These are phyloP conservation scores for Phragmites australis DNA, from an alignment of 176 grass and related monocot genomes.

Conservation along the genomic window DNA sequence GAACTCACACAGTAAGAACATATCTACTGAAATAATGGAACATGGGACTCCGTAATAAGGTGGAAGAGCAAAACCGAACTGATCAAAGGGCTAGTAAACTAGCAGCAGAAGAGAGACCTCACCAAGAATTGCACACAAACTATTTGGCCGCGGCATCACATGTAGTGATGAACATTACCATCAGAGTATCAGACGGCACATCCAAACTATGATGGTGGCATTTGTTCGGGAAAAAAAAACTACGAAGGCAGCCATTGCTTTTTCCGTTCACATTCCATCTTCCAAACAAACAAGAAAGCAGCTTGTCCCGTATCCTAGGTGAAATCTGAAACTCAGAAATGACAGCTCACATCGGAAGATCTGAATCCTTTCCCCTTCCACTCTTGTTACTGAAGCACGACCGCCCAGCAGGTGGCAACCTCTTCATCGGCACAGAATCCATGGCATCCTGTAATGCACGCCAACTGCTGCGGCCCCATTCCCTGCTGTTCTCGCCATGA, in stretches of 20 bases:
- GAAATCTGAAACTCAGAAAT: constrained; percentile 20
- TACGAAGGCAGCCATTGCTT: no score
- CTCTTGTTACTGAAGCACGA: constrained; percentile 54
- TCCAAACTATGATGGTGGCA: constrained; percentile 26
- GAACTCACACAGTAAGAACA: constrained; percentile 24
- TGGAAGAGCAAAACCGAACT: constrained; percentile 4
- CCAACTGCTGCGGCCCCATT: constrained; percentile 16
- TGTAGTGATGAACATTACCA: constrained; percentile 25
- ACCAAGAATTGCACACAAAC: constrained; percentile 25
- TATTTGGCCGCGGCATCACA: constrained; percentile 31
- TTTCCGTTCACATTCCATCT: constrained; percentile 19
- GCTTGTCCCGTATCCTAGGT: constrained; percentile 37
- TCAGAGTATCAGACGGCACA: constrained; percentile 18
- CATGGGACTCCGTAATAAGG: neutral
- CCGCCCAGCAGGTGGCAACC: constrained; percentile 57
- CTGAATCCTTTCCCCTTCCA: constrained; percentile 45
- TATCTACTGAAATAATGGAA: constrained; percentile 12
- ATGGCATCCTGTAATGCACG: constrained; percentile 33
- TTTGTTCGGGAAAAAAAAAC: no score
- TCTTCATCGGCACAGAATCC: constrained; percentile 48
- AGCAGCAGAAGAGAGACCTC: constrained; percentile 24
- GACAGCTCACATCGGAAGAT: constrained; percentile 51
- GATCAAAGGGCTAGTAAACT: neutral
- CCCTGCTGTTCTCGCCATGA: constrained; percentile 45
- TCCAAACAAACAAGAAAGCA: constrained; percentile 28